These are phyloP conservation scores for Backusella tarrabulga DNA, from an alignment of 192 early-diverging fungal species.

Conservation along the genomic window DNA sequence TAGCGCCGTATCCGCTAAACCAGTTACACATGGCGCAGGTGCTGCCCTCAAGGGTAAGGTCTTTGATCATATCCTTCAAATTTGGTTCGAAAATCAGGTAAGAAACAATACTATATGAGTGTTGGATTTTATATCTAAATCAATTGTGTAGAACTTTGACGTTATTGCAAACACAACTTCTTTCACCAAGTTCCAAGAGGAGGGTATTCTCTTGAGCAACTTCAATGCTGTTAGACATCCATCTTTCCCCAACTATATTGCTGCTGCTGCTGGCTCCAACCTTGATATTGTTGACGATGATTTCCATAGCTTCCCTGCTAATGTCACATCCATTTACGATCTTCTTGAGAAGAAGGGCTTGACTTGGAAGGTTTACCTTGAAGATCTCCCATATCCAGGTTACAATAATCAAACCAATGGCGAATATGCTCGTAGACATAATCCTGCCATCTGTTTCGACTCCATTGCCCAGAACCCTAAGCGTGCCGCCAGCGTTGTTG, in stretches of 20 bases:
- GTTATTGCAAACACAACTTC: not conserved
- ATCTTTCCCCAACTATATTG: slow-evolving; percentile 77
- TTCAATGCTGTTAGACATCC: slow-evolving; percentile 46
- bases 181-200: not conserved
- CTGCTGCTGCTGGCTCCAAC: slow-evolving; percentile 48
- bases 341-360: slow-evolving; percentile 31
- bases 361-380: slow-evolving; percentile 32
- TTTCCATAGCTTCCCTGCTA: slow-evolving; percentile 39
- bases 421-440: slow-evolving; percentile 23
- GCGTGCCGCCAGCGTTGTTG: slow-evolving; percentile 13
- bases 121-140: not conserved
- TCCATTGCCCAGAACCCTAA: slow-evolving; percentile 12
- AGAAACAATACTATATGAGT: not conserved
- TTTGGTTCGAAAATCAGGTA: slow-evolving; percentile 32
- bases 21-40: not conserved
- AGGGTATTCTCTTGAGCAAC: slow-evolving; percentile 11
- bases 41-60: slow-evolving; percentile 21
- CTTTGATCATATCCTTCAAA: slow-evolving; percentile 25
- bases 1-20: not conserved
- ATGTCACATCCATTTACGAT: slow-evolving; percentile 30
- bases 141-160: not conserved
- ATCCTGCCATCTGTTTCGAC: slow-evolving; percentile 26
- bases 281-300: slow-evolving; percentile 44
- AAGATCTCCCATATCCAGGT: slow-evolving; percentile 18
- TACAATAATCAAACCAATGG: slow-evolving; percentile 1